Base-by-base conservation (phyloP, 805 yeast genomes). In the Kuraishia piskuri region DNA sequence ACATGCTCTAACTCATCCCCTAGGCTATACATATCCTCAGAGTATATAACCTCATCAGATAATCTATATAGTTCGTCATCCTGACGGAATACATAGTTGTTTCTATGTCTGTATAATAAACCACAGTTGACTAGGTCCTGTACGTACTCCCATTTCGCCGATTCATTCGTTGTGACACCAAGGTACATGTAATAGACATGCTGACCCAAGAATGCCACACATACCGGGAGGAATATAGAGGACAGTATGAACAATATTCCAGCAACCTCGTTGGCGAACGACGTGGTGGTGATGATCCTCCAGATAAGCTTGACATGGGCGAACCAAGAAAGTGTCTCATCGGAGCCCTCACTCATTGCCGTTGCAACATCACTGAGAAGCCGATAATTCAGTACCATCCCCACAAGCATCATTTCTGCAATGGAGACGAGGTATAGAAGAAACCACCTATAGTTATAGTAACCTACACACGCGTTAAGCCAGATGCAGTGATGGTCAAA, bases 401-500 rank as follows among this genome's bases (percentile, higher is more conserved):
- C 56, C 64, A 60, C 3, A 58, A 51, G 6, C 61, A 31, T 31
- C 3, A 31, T 31, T n/a, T 31, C 40, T 3, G 40, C 40, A 12
- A 31, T 58, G 59, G 61, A 64, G 1, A 70, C 44, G n/a, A 80
- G 62, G 55, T 74, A 80, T 2, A 58, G 49, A 17, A 79, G 21
- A 57, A 80, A 80, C 69, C 75, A 79, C 51, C 72, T 67, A 61
- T 77, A 80, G 55, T 79, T 80, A 50, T 72, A 65, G 57, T 75
- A 73, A 1, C 83, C 85, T 51, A 80, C 72, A 59, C 83, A 82
- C 59, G 78, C 79, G 59, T 80, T 80, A 31, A 80, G 61, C 69
- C 78, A 80, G 9, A 73, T 59, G 59, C 85, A 80, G 61, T 80
- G 85, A 61, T 80, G 85, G 60, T 89, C 96, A 59, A 80, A 85